Evolutionary conservation across 169 alveolate species (phyloP), one percentile per base, ranked within the genome.

Genomic region (Besnoitia besnoiti): DNA sequence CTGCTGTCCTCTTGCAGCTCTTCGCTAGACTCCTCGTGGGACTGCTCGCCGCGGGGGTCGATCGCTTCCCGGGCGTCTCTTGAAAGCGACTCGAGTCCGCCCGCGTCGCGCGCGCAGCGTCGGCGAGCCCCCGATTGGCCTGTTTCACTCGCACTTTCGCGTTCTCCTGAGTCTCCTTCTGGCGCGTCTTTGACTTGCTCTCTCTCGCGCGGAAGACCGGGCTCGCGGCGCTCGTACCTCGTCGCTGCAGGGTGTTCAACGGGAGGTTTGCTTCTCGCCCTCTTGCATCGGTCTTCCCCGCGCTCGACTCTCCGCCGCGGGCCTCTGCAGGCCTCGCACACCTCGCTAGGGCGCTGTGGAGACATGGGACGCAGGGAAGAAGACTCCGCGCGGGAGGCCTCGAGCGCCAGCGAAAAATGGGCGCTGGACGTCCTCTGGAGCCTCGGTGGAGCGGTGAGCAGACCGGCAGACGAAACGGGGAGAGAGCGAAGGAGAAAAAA

Each of bases 351-450:
- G 24, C 27, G 0, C 82, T 37, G 82, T 10, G 8, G 82, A 19
- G 39, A 42, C 10, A 1, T n/a, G 8, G 7, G 39, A 35, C 8
- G 21, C 46, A 37, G 39, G 3, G 82, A n/a, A 73, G 46, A 73
- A 73, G 44, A 1, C 82, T 1, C 3, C 16, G 46, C 16, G 82
- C 8, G 30, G 21, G 82, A 37, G 21, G n/a, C 67, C 14, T n/a
- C n/a, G n/a, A n/a, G 24, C n/a, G 67, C 14, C 24, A 24, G 67
- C n/a, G 67, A 19, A 2, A 42, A 73, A 19, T 73, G 40, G 40
- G 14, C 82, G 3, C n/a, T 73, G 44, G 82, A n/a, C 19, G 82
- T 73, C 39, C 82, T 73, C 0, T 73, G 82, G 82, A 27, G 82
- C 46, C 16, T 37, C 21, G n/a, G 46, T 37, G 82, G 46, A n/a